A percentile compares a stretch with the other conserved stretches of the same genome.
Conservation (phyloP, 306 rosid genomes). For the Arachis hypogaea region DNA sequence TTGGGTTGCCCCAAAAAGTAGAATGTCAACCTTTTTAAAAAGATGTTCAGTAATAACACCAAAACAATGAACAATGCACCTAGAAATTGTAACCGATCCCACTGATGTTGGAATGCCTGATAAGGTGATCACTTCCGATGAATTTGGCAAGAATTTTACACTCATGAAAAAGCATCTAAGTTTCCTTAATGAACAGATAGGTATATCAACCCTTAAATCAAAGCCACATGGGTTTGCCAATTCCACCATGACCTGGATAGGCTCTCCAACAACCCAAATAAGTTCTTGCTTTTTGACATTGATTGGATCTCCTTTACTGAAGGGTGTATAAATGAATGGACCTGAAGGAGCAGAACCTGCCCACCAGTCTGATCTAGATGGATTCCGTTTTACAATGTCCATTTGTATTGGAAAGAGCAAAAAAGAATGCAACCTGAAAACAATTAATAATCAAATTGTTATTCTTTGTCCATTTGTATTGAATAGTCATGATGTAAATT, state of each 20-base stretch:
- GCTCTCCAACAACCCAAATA: conserved; percentile 93
- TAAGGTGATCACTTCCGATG: conserved; percentile 85
- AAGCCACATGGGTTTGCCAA: conserved; percentile 98
- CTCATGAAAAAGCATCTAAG: conserved; percentile 92
- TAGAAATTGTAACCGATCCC: conserved; percentile 82
- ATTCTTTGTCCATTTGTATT: too few relatives aligned
- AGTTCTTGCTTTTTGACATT: conserved; percentile 76
- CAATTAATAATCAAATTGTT: conserved; percentile 31
- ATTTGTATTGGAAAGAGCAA: conserved; percentile 81
- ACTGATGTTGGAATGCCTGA: conserved; percentile 92
- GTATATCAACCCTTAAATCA: conserved; percentile 90
- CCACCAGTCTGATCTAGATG: conserved; percentile 96
- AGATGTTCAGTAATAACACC: conserved; percentile 97
- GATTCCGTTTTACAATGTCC: conserved; percentile 91
- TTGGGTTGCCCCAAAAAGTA: conserved; percentile 92
- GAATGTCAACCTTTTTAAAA: conserved; percentile 94
- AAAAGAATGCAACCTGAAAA: conserved; percentile 82
- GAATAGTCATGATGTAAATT: conserved; percentile 9
- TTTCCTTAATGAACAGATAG: conserved; percentile 89
- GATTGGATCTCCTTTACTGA: conserved; percentile 89
- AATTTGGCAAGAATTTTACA: conserved; percentile 83
- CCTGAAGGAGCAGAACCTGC: conserved; percentile 92
- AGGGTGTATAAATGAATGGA: conserved; percentile 96
- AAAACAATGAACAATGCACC: conserved; percentile 93
- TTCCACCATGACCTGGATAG: conserved; percentile 91